Base-by-base conservation (phyloP, 2,329 filamentous ascomycete genomes). In the Penicillium sp. region DNA sequence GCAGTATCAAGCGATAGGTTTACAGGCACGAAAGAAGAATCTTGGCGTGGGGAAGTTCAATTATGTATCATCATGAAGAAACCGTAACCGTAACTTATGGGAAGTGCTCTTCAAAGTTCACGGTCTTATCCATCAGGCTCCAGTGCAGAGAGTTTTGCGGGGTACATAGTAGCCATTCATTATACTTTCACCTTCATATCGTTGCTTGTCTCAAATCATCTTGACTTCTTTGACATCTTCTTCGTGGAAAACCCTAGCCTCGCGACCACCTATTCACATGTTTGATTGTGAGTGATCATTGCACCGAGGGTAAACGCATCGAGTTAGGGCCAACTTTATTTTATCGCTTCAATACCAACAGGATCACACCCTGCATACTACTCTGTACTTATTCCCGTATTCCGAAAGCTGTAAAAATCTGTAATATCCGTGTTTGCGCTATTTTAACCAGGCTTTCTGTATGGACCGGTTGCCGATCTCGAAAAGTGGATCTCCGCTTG, bases 1-100 rank as follows among this genome's bases (percentile, higher is more conserved):
- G 59, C 22, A 60, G 57, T 44, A 54, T 68, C 28, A 67, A 68
- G 42, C 49, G 53, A 33, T 58, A 60, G n/a, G 64, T 61, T 49
- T 1, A 40, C 26, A 35, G 13, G 17, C 40, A 33, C 47, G 56
- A 57, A 37, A 54, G 26, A 56, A 38, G 26, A 55, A 40, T 7
- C 35, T 47, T 19, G 19, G 42, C 8, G 33, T 17, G 35, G 24
- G 38, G 13, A 33, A 55, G 6, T 44, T 13, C 9, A 22, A 44
- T 1, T 9, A 40, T 5, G 35, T 37, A 15, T 37, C 37, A 37
- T 30, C 22, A 26, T 15, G 6, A 7, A 38, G 19, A 26, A 9
- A 50, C 19, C 6, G 38, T 37, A 9, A 50, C 19, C 6, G 38
- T 37, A 53, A 24, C 22, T 28, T 22, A 8, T 26, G 37, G 54